Base-by-base conservation (phyloP, 2,329 filamentous ascomycete species). In the Chlorencoelia australis region DNA sequence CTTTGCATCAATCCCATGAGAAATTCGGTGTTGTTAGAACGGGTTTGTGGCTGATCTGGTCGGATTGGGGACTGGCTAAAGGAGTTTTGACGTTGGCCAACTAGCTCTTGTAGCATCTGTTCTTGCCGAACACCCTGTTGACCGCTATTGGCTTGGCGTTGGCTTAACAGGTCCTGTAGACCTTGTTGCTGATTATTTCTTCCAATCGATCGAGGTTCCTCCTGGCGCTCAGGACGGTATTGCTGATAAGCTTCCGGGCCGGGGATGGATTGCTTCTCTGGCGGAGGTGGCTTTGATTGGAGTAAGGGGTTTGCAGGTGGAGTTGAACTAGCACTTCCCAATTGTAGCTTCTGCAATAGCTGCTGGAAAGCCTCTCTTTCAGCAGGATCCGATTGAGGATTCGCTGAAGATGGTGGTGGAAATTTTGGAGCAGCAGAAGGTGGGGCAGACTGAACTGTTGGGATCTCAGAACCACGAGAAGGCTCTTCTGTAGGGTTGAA, bases 351-450 rank as follows among this genome's bases (percentile, higher is more conserved):
- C 48, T 82, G 74, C 22, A 94, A 66, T 30, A 95, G 73, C 29
- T 79, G 74, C 46, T 86, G 75, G 59, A 95, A 94, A 1, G 86
- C 88, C 57, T 87, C 82, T 58, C 86, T 85, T 52, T 94, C 88
- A 35, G 77, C 73, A 43, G 61, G 58, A n/a, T n/a, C n/a, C 36
- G 59, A 56, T 7, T 53, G 43, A 4, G 45, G 32, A 34, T 45
- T 43, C 58, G 56, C 7, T 53, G 43, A 4, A 44, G 32, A 34
- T 45, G 42, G 30, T 30, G 38, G 11, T 17, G 33, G 24, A 47
- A 43, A 21, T 28, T 37, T 20, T 45, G 42, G 28, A 53, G 26
- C 48, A 33, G 44, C 42, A 11, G 47, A 36, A 30, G 51, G 43
- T 16, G 55, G 47, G 8, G 50, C 58, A 27, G 59, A 50, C 39